Conservation (phyloP, 352 stramenopile species). For the Globisporangium iwayamae region DNA sequence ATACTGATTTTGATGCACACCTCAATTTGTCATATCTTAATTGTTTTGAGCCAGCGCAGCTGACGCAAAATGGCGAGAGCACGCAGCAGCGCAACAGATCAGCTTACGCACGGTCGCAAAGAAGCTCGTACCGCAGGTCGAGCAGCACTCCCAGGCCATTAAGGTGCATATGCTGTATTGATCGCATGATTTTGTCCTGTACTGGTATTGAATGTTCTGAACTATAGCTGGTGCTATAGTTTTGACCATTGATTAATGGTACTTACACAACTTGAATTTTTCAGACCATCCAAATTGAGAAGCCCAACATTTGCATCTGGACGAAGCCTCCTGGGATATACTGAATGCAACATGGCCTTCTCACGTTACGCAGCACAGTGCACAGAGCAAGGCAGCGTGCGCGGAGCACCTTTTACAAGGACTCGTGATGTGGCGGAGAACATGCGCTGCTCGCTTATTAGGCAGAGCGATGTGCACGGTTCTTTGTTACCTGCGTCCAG, state of each 20-base stretch:
- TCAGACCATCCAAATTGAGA: constrained; percentile 57
- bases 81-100: constrained; percentile 30
- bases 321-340: constrained; percentile 55
- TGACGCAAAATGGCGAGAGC: constrained; percentile 51
- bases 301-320: constrained; percentile 47
- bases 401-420: no score
- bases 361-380: no score
- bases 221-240: background rate
- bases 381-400: no score
- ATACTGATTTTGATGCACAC: no score
- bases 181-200: background rate
- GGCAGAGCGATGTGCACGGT: no score
- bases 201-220: no score
- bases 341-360: constrained; percentile 21
- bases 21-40: no score
- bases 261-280: background rate
- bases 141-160: constrained; percentile 40
- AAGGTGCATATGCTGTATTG: constrained; percentile 24
- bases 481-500: no score
- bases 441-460: no score
- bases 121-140: constrained; percentile 45
- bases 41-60: constrained; percentile 45
- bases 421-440: no score
- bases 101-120: constrained; percentile 36
- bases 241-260: background rate